phyloP scores from a whole-genome alignment of 768 basidiomycete species.

The Agrocybe chaxingu region DNA sequence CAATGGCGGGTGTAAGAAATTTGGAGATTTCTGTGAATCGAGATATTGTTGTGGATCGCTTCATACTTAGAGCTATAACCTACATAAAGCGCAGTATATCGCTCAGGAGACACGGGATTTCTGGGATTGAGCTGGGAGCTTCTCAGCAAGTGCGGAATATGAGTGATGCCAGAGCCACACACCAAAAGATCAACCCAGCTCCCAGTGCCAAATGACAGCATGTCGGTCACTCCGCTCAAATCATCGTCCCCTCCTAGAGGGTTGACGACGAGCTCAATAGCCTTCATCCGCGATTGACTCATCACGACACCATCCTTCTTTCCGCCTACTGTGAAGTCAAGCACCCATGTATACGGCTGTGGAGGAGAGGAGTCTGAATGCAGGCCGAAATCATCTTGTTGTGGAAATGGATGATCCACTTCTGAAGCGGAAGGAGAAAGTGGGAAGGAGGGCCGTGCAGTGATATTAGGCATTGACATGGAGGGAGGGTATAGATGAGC shows the following conservation, averaged over 20 bases:
- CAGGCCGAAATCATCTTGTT: conserved; percentile 27
- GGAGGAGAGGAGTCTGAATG: conserved; percentile 9
- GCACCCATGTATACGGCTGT: conserved; percentile 51
- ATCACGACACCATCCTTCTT: conserved; percentile 59
- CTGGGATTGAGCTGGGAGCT: conserved; percentile 51
- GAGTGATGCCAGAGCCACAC: conserved; percentile 15
- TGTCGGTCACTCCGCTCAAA: conserved; percentile 31
- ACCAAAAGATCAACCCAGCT: conserved; percentile 72
- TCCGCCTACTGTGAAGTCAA: conserved; percentile 67
- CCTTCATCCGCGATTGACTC: conserved; percentile 70
- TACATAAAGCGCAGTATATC: conserved; percentile 70
- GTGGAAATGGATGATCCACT: conserved; percentile 52
- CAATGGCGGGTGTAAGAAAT: conserved; percentile 64
- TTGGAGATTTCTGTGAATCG: conserved; percentile 56
- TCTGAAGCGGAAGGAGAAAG: conserved; percentile 42
- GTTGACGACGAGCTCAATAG: conserved; percentile 64
- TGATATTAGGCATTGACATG: conserved; percentile 43
- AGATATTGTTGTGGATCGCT: not conserved
- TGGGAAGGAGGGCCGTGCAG: conserved; percentile 51
- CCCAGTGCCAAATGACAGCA: conserved; percentile 44
- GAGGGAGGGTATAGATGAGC: conserved; percentile 39
- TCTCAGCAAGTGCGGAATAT: conserved; percentile 6
- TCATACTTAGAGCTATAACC: conserved; percentile 19
- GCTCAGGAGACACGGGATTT: conserved; percentile 46
- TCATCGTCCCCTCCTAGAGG: conserved; percentile 44